Evolutionary conservation across 352 stramenopile genomes (phyloP).

Genomic region (Globisporangium sylvaticum): DNA sequence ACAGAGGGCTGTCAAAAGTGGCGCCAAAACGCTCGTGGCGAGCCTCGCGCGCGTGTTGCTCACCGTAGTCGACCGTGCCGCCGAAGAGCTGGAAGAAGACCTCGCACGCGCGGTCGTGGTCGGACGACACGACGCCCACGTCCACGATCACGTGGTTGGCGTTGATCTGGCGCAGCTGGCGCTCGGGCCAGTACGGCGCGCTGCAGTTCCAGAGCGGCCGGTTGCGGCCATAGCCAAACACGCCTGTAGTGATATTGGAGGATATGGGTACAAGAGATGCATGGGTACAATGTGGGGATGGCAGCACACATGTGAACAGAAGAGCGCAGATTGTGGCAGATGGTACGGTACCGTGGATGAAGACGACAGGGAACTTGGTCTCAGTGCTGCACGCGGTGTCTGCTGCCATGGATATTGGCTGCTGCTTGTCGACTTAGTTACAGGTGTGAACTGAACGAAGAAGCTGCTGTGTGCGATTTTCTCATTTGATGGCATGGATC

Average conservation of each 20-base stretch:
- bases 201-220: conserved; percentile 41
- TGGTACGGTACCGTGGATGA: conserved; percentile 62
- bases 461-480: background rate
- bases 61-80: conserved; percentile 57
- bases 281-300: background rate
- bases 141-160: conserved; percentile 59
- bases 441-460: background rate
- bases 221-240: conserved; percentile 53
- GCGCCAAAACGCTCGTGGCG: conserved; percentile 45
- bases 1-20: conserved; percentile 25
- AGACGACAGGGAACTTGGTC: conserved; percentile 54
- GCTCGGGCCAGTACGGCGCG: conserved; percentile 58
- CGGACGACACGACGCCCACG: conserved; percentile 54
- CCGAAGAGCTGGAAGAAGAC: conserved; percentile 62
- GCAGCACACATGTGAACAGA: background rate
- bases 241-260: conserved; percentile 17
- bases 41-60: conserved; percentile 30
- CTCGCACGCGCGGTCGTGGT: conserved; percentile 68
- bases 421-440: background rate
- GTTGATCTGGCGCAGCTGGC: conserved; percentile 36
- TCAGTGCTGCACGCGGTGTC: background rate
- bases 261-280: background rate
- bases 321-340: background rate
- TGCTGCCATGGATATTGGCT: background rate
- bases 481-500: background rate